A percentile compares a stretch with the other conserved stretches of the same genome.
Evolutionary conservation across 768 basidiomycete genomes (phyloP).

Genomic region (Macrolepiota albuminosa): DNA sequence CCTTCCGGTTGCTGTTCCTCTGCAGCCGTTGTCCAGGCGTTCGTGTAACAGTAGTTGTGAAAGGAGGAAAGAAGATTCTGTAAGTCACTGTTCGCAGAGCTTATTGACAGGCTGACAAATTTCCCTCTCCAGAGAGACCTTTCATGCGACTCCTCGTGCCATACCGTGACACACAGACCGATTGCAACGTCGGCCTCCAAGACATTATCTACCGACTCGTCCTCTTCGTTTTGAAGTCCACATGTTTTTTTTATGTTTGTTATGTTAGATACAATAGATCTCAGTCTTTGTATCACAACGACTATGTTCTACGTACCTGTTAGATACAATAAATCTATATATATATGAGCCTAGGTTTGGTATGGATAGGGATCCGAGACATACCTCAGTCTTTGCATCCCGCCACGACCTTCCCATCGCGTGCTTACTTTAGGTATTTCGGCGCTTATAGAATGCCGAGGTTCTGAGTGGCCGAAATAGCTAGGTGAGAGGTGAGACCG

Average conservation of each 20-base stretch:
- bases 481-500: too few species aligned
- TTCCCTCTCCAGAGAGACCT: background rate
- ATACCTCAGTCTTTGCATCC: too few species aligned
- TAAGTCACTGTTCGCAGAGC: background rate
- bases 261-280: too few species aligned
- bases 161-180: background rate
- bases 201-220: conserved; percentile 1
- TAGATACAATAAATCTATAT: too few species aligned
- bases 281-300: too few species aligned
- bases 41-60: background rate
- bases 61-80: conserved; percentile 2
- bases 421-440: too few species aligned
- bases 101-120: background rate
- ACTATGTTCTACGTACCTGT: too few species aligned
- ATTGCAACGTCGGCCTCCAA: background rate
- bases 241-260: background rate
- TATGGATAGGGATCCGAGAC: too few species aligned
- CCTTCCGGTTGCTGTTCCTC: conserved; percentile 18
- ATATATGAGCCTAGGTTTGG: too few species aligned
- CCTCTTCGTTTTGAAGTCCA: background rate
- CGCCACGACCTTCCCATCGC: too few species aligned
- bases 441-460: too few species aligned
- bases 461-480: too few species aligned
- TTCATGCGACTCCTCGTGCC: background rate
- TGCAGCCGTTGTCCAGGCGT: conserved; percentile 17